Evolutionary conservation across 2,329 filamentous ascomycete species (phyloP), one percentile per base, ranked within the genome.

Genomic region (Hortaea werneckii): DNA sequence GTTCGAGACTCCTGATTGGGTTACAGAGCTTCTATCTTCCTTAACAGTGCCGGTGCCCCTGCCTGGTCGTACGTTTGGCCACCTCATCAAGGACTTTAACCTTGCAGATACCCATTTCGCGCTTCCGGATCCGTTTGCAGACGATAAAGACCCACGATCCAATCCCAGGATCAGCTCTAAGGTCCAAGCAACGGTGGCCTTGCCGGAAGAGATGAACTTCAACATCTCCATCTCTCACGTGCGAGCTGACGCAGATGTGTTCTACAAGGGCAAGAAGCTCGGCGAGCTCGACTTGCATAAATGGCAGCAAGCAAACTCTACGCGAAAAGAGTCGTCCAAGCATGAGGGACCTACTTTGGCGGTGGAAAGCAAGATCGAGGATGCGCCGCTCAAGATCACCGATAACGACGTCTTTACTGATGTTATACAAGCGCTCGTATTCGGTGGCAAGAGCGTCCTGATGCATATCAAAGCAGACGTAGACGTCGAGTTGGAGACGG

Each of bases 171-270:
- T 98, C 11, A 94, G 87, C 29, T 89, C 89, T 3, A 82, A 83
- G 13, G 83, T 95, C 40, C 73, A 85, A 49, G 89, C 89, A 8
- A 72, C 89, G 12, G 83, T 94, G 27, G 79, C 73, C 8, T 65
- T 96, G 30, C 92, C 92, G 0, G 76, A 85, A 38, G 85, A 95
- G 61, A 83, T 96, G 74, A 88, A 94, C 58, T 83, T 96, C 54
- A 78, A 82, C 42, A 69, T 98, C 43, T 80, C 85, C 50, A 86
- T 96, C 37, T 81, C 81, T 34, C 76, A 75, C 47, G 79, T 98
- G 41, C 78, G 80, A 44, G 87, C 90, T 2, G 77, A 78, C 44
- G 83, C 88, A 4, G 80, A 94, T 60, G 82, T 96, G 3, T 85
- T 79, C 55, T 95, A 94, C 66, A 73, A 85, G 53, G 75, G 75